Evolutionary conservation across 2,329 filamentous ascomycete species (phyloP).

Genomic region (Fusarium sulawesiense): DNA sequence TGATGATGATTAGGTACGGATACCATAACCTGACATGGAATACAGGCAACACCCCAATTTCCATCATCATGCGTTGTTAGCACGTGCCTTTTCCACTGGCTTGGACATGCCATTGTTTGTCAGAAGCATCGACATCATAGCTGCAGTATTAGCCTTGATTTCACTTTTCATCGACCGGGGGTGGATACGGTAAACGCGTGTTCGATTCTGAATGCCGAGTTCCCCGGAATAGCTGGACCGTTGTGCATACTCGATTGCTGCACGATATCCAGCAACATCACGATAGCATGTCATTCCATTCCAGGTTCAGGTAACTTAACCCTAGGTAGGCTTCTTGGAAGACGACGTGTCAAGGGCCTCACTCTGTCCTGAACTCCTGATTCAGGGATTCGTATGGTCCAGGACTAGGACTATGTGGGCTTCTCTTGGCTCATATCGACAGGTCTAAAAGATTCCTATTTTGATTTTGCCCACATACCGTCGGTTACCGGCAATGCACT

Average conservation of each 20-base stretch:
- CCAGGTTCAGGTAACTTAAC: slow-evolving; percentile 18
- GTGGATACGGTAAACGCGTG: slow-evolving; percentile 7
- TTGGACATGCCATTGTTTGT: slow-evolving; percentile 11
- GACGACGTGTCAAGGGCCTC: slow-evolving; percentile 11
- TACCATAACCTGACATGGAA: neutral
- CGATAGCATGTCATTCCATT: slow-evolving; percentile 12
- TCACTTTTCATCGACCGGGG: slow-evolving; percentile 4
- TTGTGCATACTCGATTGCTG: neutral
- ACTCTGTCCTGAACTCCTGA: slow-evolving; percentile 9
- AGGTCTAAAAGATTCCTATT: neutral
- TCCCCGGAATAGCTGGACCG: slow-evolving; percentile 18
- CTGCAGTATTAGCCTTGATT: slow-evolving; percentile 10
- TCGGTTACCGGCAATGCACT: neutral
- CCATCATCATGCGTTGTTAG: slow-evolving; percentile 6
- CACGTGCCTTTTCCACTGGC: slow-evolving; percentile 17
- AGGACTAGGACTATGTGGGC: neutral
- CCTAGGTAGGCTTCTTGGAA: slow-evolving; percentile 16
- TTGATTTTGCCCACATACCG: neutral
- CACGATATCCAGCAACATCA: neutral
- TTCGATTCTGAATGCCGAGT: slow-evolving; percentile 5
- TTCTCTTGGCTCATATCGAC: slow-evolving; percentile 1
- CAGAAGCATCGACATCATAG: slow-evolving; percentile 21
- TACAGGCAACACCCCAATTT: neutral
- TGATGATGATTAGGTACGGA: neutral
- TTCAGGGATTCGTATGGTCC: slow-evolving; percentile 12